A percentile compares a stretch with the other conserved stretches of the same genome.
phyloP scores from a whole-genome alignment of 306 rosid species.

The Parietaria judaica region DNA sequence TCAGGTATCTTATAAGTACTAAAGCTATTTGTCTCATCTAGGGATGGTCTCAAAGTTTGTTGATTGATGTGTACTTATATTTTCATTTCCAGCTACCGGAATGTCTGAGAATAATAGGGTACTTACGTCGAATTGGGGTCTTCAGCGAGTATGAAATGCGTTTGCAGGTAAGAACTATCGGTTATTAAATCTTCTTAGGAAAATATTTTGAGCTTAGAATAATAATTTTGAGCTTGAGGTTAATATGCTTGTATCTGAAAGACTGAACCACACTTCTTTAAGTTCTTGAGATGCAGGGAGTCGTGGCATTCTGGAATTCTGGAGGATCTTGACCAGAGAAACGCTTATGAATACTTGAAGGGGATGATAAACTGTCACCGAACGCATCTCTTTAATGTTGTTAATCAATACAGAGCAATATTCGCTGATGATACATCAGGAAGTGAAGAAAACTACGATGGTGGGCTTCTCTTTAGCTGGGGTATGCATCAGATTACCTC shows the following conservation, averaged over 20 bases:
- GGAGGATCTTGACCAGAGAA: conserved; percentile 88
- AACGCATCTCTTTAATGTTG: conserved; percentile 98
- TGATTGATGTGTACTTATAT: conserved; percentile 13
- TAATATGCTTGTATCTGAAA: conserved; percentile 20
- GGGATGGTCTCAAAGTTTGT: conserved; percentile 2
- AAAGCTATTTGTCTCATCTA: conserved; percentile 15
- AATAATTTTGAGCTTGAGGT: background rate
- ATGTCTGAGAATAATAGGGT: conserved; percentile 93
- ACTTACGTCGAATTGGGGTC: conserved; percentile 79
- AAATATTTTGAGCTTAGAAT: too few species aligned
- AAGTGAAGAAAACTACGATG: conserved; percentile 91
- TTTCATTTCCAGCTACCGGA: conserved; percentile 64
- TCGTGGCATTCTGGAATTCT: conserved; percentile 94
- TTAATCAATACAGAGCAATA: conserved; percentile 95
- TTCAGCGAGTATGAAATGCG: conserved; percentile 97
- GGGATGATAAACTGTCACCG: conserved; percentile 91
- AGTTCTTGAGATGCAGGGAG: conserved; percentile 97
- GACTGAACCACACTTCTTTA: conserved; percentile 22
- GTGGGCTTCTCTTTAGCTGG: conserved; percentile 99
- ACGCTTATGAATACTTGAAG: conserved; percentile 78
- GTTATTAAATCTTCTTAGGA: background rate
- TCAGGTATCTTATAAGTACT: conserved; percentile 50
- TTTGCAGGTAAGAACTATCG: conserved; percentile 54
- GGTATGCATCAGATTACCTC: conserved; percentile 95
- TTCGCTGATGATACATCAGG: conserved; percentile 97